These are phyloP conservation scores for Yamadazyma philogaea DNA, from an alignment of 805 yeast species.

Conservation along the genomic window DNA sequence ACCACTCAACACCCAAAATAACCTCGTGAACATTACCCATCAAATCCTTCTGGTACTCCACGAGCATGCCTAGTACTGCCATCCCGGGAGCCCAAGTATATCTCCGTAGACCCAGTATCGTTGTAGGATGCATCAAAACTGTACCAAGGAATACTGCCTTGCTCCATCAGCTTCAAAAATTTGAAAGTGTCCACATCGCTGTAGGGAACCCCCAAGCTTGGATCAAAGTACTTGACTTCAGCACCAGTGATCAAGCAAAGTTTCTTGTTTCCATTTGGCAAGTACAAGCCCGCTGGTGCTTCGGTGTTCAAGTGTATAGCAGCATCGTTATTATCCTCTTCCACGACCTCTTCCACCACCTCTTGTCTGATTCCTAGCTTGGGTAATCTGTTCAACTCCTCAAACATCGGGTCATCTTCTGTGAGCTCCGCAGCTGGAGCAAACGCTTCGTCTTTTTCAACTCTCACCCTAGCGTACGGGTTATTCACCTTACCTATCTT, in stretches of 20 bases:
- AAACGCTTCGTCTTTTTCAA: conserved; percentile 33
- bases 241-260: conserved; percentile 74
- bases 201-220: conserved; percentile 83
- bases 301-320: conserved; percentile 53
- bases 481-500: conserved; percentile 39
- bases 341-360: conserved; percentile 44
- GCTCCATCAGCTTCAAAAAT: conserved; percentile 49
- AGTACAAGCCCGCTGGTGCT: conserved; percentile 70
- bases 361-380: conserved; percentile 57
- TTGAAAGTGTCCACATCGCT: conserved; percentile 77
- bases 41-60: conserved; percentile 88
- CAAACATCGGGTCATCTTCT: conserved; percentile 39
- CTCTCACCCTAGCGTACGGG: conserved; percentile 33
- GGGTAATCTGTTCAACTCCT: conserved; percentile 48
- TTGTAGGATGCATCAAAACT: conserved; percentile 48
- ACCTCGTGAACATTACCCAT: conserved; percentile 14
- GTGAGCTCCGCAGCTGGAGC: conserved; percentile 31
- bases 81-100: conserved; percentile 41
- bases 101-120: conserved; percentile 47
- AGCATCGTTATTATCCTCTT: conserved; percentile 30
- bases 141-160: conserved; percentile 53
- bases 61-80: conserved; percentile 68
- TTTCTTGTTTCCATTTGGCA: conserved; percentile 66
- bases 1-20: neutral
- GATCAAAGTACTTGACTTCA: conserved; percentile 83